Conservation (phyloP, 148 eudicot species). For the Gaultheria prostrata region DNA sequence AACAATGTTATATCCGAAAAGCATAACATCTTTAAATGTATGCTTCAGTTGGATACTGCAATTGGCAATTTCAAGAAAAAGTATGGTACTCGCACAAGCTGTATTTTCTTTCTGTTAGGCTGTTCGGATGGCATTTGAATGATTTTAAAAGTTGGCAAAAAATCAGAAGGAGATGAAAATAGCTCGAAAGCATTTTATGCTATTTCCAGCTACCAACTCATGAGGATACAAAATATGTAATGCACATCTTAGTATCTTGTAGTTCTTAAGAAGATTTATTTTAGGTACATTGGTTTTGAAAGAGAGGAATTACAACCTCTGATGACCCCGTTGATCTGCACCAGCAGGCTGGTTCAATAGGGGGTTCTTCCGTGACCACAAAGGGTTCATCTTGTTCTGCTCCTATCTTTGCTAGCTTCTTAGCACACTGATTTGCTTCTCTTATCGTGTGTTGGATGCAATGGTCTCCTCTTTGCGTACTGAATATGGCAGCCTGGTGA, state of each 20-base stretch:
- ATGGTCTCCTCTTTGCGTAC: neutral
- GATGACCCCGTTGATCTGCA: neutral
- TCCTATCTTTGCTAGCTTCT: neutral
- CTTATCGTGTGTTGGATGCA: neutral
- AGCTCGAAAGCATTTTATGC: neutral
- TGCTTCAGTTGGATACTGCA: neutral
- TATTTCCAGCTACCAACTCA: neutral
- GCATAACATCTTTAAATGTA: too few relatives aligned
- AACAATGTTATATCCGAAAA: too few relatives aligned
- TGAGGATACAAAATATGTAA: neutral
- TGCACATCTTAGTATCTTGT: neutral
- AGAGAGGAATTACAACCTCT: neutral
- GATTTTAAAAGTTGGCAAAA: neutral
- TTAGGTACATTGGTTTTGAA: neutral
- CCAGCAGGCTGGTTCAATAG: too few relatives aligned
- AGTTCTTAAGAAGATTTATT: neutral
- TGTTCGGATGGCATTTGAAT: neutral
- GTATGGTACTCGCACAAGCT: neutral
- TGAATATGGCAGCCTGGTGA: too few relatives aligned
- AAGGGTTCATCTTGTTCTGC: neutral
- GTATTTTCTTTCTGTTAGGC: neutral
- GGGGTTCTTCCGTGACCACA: too few relatives aligned
- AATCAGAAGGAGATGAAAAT: neutral
- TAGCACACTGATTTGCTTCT: neutral
- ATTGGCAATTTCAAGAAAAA: neutral